phyloP scores from a whole-genome alignment of 331 rosid genomes.

The Arachis monticola region DNA sequence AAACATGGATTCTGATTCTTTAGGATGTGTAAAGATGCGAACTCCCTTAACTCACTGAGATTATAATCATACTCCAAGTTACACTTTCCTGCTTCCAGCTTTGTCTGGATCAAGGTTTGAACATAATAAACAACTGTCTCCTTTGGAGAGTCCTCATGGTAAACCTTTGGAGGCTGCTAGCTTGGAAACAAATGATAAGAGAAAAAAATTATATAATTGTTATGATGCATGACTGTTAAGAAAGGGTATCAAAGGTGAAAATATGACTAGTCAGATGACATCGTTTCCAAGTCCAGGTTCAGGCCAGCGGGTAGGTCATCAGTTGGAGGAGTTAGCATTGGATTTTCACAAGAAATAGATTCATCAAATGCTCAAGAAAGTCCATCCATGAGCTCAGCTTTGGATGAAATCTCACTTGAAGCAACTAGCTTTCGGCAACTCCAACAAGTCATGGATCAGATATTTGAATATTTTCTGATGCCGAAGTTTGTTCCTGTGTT shows the following conservation, averaged over 20 bases:
- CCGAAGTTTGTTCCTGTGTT: conserved; percentile 9
- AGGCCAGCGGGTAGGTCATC: conserved; percentile 43
- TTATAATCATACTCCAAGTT: conserved; percentile 35
- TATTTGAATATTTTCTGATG: conserved; percentile 34
- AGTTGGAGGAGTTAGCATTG: conserved; percentile 55
- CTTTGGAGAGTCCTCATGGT: conserved; percentile 45
- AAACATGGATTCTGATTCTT: conserved; percentile 39
- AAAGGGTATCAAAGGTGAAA: conserved; percentile 38
- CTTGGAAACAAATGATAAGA: conserved; percentile 40
- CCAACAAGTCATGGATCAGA: conserved; percentile 69
- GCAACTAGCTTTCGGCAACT: conserved; percentile 67
- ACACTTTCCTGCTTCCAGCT: conserved; percentile 45
- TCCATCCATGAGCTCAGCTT: conserved; percentile 56
- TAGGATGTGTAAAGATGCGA: conserved; percentile 36
- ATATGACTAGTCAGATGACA: conserved; percentile 37
- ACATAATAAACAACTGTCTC: conserved; percentile 33
- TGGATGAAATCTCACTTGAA: conserved; percentile 59
- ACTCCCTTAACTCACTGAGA: conserved; percentile 36
- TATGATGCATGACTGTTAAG: conserved; percentile 43
- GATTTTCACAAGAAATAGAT: conserved; percentile 54
- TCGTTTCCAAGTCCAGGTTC: conserved; percentile 40
- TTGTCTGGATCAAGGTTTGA: conserved; percentile 47
- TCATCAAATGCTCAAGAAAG: conserved; percentile 60
- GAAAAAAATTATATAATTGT: conserved; percentile 38
- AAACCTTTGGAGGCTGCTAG: conserved; percentile 43